Evolutionary conservation across 768 basidiomycete species (phyloP), one percentile per base, ranked within the genome.

Genomic region (Rhodocollybia butyracea): DNA sequence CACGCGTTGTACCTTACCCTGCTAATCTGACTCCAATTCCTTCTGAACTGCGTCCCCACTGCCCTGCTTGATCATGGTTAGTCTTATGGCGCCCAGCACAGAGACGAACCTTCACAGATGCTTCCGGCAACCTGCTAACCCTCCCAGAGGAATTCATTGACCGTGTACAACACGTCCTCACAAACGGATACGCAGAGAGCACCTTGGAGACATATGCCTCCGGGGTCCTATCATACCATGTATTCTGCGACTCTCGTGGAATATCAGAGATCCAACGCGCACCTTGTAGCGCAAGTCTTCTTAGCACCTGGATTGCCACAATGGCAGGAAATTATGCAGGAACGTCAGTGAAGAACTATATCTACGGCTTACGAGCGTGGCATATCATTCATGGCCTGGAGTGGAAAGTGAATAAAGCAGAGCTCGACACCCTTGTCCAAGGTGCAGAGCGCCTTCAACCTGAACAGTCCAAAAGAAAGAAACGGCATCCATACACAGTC

Each of bases 361-460:
- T 77, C 0, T 57, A 59, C 2, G 74, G 71, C 0, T 41, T 81
- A 1, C 60, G 70, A 1, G 77, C 79, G 2, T 82, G 79, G 79
- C 78, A 82, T 58, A 62, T 72, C 1, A 46, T 80, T 0, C 77
- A 82, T 54, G 65, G 76, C 0, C 4, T 74, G 0, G 42, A 29
- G 0, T 79, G 73, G 72, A 41, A 13, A 1, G 52, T 71, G 1
- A 58, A 73, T 24, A 41, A 65, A 0, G 41, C 43, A 0, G 62
- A 71, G 21, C 30, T 74, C 12, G 63, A 73, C 0, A 55, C 64
- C 0, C 29, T 74, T 0, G 58, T 80, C 0, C 61, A 59, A 19
- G 74, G 64, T 0, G 73, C 73, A 1, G 60, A 63, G 0, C 41
- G 46, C 2, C 41, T 73, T 0, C 59, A 73, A 0, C 78, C 76